Evolutionary conservation across 441 rosid genomes (phyloP), one percentile per base, ranked within the genome.

Genomic region (Gossypium davidsonii): DNA sequence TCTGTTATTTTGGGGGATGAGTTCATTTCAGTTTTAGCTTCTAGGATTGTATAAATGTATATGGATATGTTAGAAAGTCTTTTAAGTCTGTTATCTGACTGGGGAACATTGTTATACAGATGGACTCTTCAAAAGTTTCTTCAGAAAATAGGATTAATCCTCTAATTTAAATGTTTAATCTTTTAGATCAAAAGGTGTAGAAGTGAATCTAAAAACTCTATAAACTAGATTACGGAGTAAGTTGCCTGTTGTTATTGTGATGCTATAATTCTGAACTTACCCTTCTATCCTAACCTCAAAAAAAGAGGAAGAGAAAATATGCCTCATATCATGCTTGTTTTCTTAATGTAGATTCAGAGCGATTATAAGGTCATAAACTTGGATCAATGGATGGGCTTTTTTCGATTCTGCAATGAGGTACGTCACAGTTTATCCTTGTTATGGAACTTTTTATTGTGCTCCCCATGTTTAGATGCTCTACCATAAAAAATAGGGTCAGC

Each of bases 311-410:
- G 18, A 14, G 11, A 51, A 51, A 73, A 58, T 49, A n/a, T 42
- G 2, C 57, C 34, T 66, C 44, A 49, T 46, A 42, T 37, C 1
- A 34, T 53, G 56, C 12, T 63, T 63, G 37, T 28, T 68, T 20
- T 60, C 71, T 80, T 67, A 69, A 63, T 72, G 73, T 82, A 87
- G 94, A 76, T 84, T 72, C 91, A 89, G 65, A 85, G 78, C 2
- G 94, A 89, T 80, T 89, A 89, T 79, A 89, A 89, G 83, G 94
- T 89, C 76, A 79, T 89, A 74, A 89, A 89, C 81, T 83, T 86
- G 94, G 94, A 89, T 67, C 94, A 89, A 74, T 89, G 94, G 94
- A 86, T 81, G 87, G 94, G 91, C 39, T 81, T 86, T 75, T 85
- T 75, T 62, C 81, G 94, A 78, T 89, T 89, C 81, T 89, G 89